Base-by-base conservation (phyloP, 768 basidiomycete species). In the Naganishia onofrii region DNA sequence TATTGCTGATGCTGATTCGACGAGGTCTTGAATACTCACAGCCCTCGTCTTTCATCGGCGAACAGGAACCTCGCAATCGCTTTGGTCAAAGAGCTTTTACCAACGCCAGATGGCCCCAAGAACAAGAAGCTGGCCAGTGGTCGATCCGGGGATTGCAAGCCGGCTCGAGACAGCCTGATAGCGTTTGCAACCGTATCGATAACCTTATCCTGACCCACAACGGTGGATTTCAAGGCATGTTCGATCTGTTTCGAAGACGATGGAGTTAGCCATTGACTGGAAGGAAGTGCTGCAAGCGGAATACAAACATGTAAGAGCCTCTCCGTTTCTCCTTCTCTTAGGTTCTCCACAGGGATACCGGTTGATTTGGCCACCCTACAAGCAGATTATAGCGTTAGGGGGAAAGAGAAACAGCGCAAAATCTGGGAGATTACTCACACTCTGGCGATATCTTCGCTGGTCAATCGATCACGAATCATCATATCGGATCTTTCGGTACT, bases 111-210 rank as follows among this genome's bases (percentile, higher is more conserved):
- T 0, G 70, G 70, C 0, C 81, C 78, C 15, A 79, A 78, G 84
- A 96, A 93, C 53, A 96, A 83, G 87, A 96, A 94, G 0, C 91
- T 92, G 3, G 94, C 92, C 21, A 95, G 88, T 0, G 94, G 95
- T 19, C 92, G 84, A 74, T 90, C 90, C 8, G 92, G 90, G 0
- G 91, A 90, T 74, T 93, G 89, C 23, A 97, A 80, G 0, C 95
- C 94, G 2, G 93, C 91, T 60, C 94, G 87, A 34, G 93, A 95
- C 64, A 97, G 90, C 21, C 93, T 87, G 28, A 98, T 91, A 17
- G 94, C 93, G 74, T 96, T 90, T 69, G 90, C 89, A 73, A 96
- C 87, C 5, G 93, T 88, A 0, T 85, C 79, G 32, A 98, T 85
- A n/a, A 92, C 90, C 73, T 93, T 88, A 70, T 92, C 89, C 78